Conservation (phyloP, 768 basidiomycete genomes). For the Lentinula detonsa region DNA sequence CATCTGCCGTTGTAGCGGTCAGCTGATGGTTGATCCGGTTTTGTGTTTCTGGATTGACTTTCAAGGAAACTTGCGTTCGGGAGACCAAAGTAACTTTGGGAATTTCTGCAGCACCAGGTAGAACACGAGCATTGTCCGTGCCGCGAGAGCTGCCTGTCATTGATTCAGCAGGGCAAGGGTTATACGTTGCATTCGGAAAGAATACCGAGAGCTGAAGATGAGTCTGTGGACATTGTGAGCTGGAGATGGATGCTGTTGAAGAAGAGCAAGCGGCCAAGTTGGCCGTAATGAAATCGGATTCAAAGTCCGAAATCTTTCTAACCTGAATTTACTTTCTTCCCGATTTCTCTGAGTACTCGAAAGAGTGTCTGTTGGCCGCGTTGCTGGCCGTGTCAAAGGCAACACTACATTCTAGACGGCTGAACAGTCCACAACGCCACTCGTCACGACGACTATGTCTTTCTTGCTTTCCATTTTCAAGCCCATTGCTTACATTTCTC, state of each 20-base stretch:
- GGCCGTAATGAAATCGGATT: background rate
- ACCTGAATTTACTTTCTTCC: background rate
- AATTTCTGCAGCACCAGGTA: background rate
- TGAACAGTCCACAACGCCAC: background rate
- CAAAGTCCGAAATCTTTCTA: background rate
- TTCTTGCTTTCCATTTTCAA: conserved; percentile 47
- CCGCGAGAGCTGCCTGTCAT: background rate
- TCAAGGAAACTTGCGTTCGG: background rate
- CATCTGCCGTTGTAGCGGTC: background rate
- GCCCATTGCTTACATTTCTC: conserved; percentile 70
- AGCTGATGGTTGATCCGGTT: background rate
- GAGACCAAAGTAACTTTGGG: conserved; percentile 2
- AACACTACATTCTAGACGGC: background rate
- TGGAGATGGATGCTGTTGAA: background rate
- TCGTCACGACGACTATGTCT: conserved; percentile 41
- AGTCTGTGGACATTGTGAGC: background rate
- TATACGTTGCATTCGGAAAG: background rate
- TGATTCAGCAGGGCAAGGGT: background rate
- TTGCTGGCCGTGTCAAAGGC: background rate
- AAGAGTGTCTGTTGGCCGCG: background rate
- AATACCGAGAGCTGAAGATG: background rate
- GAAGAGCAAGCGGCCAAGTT: background rate
- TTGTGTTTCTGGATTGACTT: background rate
- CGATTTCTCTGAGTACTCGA: background rate
- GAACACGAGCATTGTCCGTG: background rate